phyloP scores from a whole-genome alignment of 805 yeast genomes.

The Yamadazyma phyllophila region DNA sequence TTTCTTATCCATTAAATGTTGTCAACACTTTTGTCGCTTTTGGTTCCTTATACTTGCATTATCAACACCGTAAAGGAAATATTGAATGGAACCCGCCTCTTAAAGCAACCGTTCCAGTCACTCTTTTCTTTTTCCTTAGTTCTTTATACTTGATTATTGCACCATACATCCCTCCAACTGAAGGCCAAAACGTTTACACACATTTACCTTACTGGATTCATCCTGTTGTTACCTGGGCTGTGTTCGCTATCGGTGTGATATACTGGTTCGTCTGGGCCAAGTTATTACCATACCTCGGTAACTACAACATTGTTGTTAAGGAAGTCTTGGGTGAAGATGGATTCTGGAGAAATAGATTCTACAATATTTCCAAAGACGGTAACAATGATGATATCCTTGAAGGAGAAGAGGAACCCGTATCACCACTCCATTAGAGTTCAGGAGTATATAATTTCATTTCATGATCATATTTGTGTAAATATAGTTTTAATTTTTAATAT shows the following conservation, averaged over 20 bases:
- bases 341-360: conserved; percentile 65
- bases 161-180: conserved; percentile 74
- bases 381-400: conserved; percentile 4
- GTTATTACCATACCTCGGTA: conserved; percentile 53
- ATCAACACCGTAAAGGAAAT: conserved; percentile 48
- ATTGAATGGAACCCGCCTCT: conserved; percentile 70
- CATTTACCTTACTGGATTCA: conserved; percentile 73
- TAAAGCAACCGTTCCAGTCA: conserved; percentile 62
- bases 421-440: not conserved
- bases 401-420: conserved; percentile 1
- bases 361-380: conserved; percentile 34
- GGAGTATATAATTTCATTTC: not conserved
- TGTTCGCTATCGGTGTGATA: conserved; percentile 60
- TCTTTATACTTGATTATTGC: conserved; percentile 70
- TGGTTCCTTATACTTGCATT: conserved; percentile 60
- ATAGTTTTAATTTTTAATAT: not conserved
- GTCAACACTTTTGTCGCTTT: conserved; percentile 64
- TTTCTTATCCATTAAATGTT: conserved; percentile 78
- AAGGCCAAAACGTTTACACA: conserved; percentile 66
- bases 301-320: conserved; percentile 49
- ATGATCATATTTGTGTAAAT: not conserved
- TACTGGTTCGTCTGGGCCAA: conserved; percentile 69
- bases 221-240: conserved; percentile 80
- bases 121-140: conserved; percentile 59
- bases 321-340: conserved; percentile 66